A percentile compares a stretch with the other conserved stretches of the same genome.
phyloP scores from a whole-genome alignment of 2,329 filamentous ascomycete genomes.

The Curvularia hawaiiensis region DNA sequence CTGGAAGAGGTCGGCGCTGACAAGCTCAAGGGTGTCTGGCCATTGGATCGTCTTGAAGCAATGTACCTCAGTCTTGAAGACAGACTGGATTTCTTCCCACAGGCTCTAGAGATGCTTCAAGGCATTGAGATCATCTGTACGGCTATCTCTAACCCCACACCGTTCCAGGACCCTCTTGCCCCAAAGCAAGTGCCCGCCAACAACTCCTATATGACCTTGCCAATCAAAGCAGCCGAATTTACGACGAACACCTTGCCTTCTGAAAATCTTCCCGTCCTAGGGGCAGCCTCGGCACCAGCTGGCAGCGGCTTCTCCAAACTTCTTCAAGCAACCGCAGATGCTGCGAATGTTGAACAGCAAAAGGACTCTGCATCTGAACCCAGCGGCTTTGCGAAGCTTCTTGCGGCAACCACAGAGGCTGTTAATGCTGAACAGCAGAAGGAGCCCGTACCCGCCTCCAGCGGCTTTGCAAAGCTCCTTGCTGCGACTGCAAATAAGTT shows the following conservation, averaged over 20 bases:
- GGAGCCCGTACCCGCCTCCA: not conserved
- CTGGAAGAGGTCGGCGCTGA: conserved; percentile 10
- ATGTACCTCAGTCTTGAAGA: not conserved
- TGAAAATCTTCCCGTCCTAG: not conserved
- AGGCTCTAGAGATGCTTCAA: conserved; percentile 4
- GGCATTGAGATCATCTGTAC: conserved; percentile 3
- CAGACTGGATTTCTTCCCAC: not conserved
- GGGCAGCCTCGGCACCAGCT: not conserved
- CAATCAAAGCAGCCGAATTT: not conserved
- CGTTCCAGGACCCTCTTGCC: conserved; percentile 6
- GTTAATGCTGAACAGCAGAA: not conserved
- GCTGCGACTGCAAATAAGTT: not conserved
- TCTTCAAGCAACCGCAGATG: not conserved
- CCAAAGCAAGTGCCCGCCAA: not conserved
- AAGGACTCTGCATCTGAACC: not conserved
- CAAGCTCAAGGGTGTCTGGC: conserved; percentile 8
- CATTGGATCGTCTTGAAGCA: conserved; percentile 1
- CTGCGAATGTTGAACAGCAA: not conserved
- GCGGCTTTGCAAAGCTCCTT: not conserved
- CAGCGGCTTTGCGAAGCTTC: not conserved
- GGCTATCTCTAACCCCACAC: conserved; percentile 6
- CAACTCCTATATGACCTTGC: not conserved
- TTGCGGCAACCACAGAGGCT: not conserved
- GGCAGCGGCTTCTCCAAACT: conserved; percentile 1
- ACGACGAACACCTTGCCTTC: not conserved